Evolutionary conservation across 371 early-diverging fungal genomes (phyloP).

Genomic region (Mucor ambiguus): DNA sequence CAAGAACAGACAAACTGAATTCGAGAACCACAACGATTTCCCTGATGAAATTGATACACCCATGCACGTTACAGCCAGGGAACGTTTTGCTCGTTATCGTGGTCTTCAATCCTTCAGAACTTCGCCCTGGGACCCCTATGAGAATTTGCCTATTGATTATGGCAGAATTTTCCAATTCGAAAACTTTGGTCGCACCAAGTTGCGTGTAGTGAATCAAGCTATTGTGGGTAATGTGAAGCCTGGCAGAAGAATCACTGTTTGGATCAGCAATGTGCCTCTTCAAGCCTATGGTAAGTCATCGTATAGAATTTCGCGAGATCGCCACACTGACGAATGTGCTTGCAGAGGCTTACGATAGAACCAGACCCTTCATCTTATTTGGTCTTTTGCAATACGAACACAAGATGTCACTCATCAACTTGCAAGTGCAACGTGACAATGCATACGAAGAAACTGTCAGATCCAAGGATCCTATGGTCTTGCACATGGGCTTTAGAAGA

Average conservation of each 20-base stretch:
- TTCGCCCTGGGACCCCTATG: slow-evolving; percentile 97
- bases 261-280: slow-evolving; percentile 72
- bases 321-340: neutral
- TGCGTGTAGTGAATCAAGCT: slow-evolving; percentile 68
- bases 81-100: slow-evolving; percentile 90
- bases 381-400: slow-evolving; percentile 93
- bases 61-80: slow-evolving; percentile 78
- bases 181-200: slow-evolving; percentile 78
- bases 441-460: slow-evolving; percentile 74
- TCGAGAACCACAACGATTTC: slow-evolving; percentile 80
- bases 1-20: slow-evolving; percentile 66
- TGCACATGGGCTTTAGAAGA: slow-evolving; percentile 89
- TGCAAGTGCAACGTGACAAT: slow-evolving; percentile 70
- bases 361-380: slow-evolving; percentile 75
- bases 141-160: slow-evolving; percentile 95
- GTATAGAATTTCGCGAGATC: neutral
- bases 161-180: slow-evolving; percentile 94
- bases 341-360: slow-evolving; percentile 51
- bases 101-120: slow-evolving; percentile 92
- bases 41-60: slow-evolving; percentile 98
- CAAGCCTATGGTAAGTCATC: slow-evolving; percentile 55
- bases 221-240: slow-evolving; percentile 57
- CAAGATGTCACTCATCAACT: slow-evolving; percentile 87
- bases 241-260: slow-evolving; percentile 68
- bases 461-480: slow-evolving; percentile 85